phyloP scores from a whole-genome alignment of 2,329 filamentous ascomycete genomes.

The Colletotrichum incanum region DNA sequence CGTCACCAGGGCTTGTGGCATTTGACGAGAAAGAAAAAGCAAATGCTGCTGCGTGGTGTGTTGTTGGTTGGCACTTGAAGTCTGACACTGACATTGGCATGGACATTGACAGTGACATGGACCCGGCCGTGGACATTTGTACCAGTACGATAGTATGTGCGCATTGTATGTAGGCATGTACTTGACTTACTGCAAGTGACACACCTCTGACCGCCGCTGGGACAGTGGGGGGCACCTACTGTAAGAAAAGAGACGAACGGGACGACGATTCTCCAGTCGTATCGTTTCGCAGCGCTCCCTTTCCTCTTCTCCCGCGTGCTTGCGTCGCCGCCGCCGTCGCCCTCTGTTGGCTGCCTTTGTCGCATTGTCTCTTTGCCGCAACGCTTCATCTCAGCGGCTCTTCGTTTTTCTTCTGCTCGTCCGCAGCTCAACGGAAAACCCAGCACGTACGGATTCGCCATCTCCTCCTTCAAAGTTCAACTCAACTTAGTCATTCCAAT shows the following conservation, averaged over 20 bases:
- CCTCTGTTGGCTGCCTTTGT: background rate
- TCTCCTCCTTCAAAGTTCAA: conserved; percentile 2
- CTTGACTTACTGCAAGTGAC: background rate
- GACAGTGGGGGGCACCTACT: conserved; percentile 5
- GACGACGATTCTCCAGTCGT: conserved; percentile 15
- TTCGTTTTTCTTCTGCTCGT: background rate
- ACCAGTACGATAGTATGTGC: too few relatives aligned
- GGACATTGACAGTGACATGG: conserved; percentile 8
- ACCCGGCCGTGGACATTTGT: background rate
- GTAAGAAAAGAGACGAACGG: background rate
- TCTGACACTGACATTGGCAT: background rate
- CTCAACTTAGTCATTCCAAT: background rate
- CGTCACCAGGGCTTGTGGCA: background rate
- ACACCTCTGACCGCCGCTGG: conserved; percentile 27
- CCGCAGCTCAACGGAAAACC: background rate
- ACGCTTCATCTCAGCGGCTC: background rate
- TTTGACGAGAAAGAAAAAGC: background rate
- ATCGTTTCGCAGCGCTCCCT: conserved; percentile 8
- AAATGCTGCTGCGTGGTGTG: background rate
- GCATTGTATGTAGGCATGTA: background rate
- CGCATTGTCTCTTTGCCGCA: background rate
- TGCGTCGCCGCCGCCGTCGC: background rate
- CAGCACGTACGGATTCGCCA: background rate
- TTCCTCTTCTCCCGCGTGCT: background rate
- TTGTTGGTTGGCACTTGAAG: background rate